Conservation (phyloP, 129 eudicot species). For the Pittosporum tobira region DNA sequence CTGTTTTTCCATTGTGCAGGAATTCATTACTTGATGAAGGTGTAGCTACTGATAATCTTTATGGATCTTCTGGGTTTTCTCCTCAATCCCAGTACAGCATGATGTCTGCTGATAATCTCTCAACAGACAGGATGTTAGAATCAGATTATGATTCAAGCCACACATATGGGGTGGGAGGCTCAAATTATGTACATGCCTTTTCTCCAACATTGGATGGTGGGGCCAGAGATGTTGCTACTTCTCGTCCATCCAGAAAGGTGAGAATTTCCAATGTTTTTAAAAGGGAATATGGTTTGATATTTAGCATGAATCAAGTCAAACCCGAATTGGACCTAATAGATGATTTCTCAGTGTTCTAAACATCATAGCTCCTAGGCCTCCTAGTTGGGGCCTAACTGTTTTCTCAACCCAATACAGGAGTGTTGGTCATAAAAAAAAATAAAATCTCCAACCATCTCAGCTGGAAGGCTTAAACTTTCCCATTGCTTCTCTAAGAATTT, state of each 20-base stretch:
- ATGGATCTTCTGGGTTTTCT: conserved; percentile 15
- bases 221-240: conserved; percentile 26
- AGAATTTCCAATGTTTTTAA: conserved; percentile 13
- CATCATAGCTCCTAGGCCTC: no score
- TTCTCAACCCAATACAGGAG: no score
- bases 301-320: neutral
- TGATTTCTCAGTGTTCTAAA: no score
- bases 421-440: no score
- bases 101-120: conserved; percentile 20
- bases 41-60: conserved; percentile 15
- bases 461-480: neutral
- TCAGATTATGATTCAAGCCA: conserved; percentile 17
- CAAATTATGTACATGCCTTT: conserved; percentile 24
- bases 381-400: no score
- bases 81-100: conserved; percentile 18
- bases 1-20: conserved; percentile 27
- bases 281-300: neutral
- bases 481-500: neutral
- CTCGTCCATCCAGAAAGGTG: conserved; percentile 37
- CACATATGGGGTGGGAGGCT: conserved; percentile 29
- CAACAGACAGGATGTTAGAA: conserved; percentile 17
- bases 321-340: neutral
- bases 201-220: conserved; percentile 31
- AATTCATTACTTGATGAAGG: conserved; percentile 58
- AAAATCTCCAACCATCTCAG: no score